Base-by-base conservation (phyloP, 768 basidiomycete species). In the Termitomyces sp. region DNA sequence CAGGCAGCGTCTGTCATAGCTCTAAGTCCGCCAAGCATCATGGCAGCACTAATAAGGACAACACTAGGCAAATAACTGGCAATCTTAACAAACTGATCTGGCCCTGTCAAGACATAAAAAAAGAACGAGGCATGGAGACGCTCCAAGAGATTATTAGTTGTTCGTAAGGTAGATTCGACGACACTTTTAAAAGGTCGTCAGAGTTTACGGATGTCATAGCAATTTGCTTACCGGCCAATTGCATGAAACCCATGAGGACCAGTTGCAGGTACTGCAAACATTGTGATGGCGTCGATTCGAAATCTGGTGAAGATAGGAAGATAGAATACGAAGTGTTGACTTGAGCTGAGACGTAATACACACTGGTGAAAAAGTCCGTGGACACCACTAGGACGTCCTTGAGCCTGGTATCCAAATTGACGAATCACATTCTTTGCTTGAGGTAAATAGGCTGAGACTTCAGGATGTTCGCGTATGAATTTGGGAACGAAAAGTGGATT, bases 41-140 rank as follows among this genome's bases (percentile, higher is more conserved):
- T 82, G 0, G 87, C 88, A 13, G 91, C 80, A 38, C 92, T 90
- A 55, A 97, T 80, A 3, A 98, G 69, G 38, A 98, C 80, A 0
- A 84, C 91, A 55, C 91, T 92, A 0, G 96, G 95, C 7, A 99
- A 79, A 71, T 92, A 99, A 64, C 78, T 83, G 2, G 94, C 95
- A 30, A 98, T 93, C 68, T 95, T 91, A 63, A 93, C 80, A 73
- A 96, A 97, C 1, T 78, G 80, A 38, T 76, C 72, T 2, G 77
- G 73, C 22, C 70, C 74, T 14, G 88, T 81, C 58, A 93, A 73
- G 60, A 98, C 77, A 73, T 95, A 98, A 75, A 98, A 94, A 77
- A 98, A 98, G 73, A 96, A 95, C 0, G 96, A 98, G 2, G 95
- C 95, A 69, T 99, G 97, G 22, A 98, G 83, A 16, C 97, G 86